phyloP scores from a whole-genome alignment of 140 eudicot species.

The Stevia rebaudiana region DNA sequence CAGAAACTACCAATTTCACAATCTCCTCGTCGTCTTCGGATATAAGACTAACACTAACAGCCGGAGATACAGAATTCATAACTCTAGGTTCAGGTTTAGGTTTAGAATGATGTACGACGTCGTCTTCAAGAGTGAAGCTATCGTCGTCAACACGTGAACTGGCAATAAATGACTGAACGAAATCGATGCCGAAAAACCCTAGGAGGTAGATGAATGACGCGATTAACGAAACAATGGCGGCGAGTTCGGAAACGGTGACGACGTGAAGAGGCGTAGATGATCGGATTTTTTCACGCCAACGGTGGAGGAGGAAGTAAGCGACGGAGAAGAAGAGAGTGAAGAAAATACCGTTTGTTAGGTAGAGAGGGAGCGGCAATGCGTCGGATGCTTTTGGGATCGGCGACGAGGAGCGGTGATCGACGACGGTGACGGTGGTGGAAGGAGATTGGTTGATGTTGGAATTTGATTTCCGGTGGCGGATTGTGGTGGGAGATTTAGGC shows the following conservation, averaged over 20 bases:
- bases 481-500: constrained; percentile 18
- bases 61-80: not conserved
- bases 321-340: constrained; percentile 71
- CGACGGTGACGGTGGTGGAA: constrained; percentile 13
- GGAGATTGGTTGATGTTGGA: constrained; percentile 9
- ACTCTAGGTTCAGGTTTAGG: constrained; percentile 12
- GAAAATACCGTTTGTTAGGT: constrained; percentile 77
- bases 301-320: constrained; percentile 69
- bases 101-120: constrained; percentile 15
- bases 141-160: constrained; percentile 31
- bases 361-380: constrained; percentile 72
- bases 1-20: constrained; percentile 45
- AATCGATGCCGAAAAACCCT: constrained; percentile 74
- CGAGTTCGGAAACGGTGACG: constrained; percentile 57
- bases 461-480: constrained; percentile 15
- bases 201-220: constrained; percentile 74
- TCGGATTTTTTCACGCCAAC: constrained; percentile 83
- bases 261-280: constrained; percentile 69
- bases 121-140: constrained; percentile 25
- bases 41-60: not conserved
- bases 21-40: constrained; percentile 49
- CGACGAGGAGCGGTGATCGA: constrained; percentile 13
- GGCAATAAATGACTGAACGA: constrained; percentile 61
- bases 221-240: constrained; percentile 50
- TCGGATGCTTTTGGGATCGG: constrained; percentile 68